phyloP scores from a whole-genome alignment of 495 filamentous ascomycete species.

The Tuber calosporum region DNA sequence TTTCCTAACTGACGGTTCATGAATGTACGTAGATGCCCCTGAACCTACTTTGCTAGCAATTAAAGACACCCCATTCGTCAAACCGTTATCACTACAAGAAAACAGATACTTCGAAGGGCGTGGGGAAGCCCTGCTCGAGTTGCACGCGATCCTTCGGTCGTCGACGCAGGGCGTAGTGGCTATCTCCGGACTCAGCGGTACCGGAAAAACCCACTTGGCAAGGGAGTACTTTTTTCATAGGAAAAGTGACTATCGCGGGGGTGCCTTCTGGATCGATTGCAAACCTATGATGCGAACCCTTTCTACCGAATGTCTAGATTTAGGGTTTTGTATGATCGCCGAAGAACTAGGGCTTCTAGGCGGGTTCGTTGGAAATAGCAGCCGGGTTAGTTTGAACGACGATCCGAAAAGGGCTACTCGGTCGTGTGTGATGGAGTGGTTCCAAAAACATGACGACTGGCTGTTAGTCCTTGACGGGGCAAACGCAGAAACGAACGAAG shows the following conservation, averaged over 20 bases:
- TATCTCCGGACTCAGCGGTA: slow-evolving; percentile 66
- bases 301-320: slow-evolving; percentile 46
- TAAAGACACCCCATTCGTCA: slow-evolving; percentile 54
- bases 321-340: slow-evolving; percentile 69
- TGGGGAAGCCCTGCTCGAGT: slow-evolving; percentile 58
- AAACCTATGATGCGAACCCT: slow-evolving; percentile 53
- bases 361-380: background rate
- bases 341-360: slow-evolving; percentile 53
- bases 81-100: slow-evolving; percentile 67
- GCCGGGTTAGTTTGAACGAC: background rate
- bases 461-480: slow-evolving; percentile 70
- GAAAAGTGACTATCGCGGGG: slow-evolving; percentile 59
- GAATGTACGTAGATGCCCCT: background rate
- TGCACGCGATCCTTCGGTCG: slow-evolving; percentile 63
- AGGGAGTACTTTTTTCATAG: slow-evolving; percentile 70
- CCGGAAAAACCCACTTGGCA: slow-evolving; percentile 75
- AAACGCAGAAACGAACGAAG: slow-evolving; percentile 55
- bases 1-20: slow-evolving; percentile 9
- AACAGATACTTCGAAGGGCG: slow-evolving; percentile 72
- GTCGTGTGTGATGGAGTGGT: slow-evolving; percentile 52
- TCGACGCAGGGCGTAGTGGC: slow-evolving; percentile 60
- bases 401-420: slow-evolving; percentile 29
- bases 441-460: slow-evolving; percentile 64
- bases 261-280: slow-evolving; percentile 73
- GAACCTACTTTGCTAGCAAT: slow-evolving; percentile 12